phyloP scores from a whole-genome alignment of 2,329 filamentous ascomycete genomes.

The Microdochium trichocladiopsis region DNA sequence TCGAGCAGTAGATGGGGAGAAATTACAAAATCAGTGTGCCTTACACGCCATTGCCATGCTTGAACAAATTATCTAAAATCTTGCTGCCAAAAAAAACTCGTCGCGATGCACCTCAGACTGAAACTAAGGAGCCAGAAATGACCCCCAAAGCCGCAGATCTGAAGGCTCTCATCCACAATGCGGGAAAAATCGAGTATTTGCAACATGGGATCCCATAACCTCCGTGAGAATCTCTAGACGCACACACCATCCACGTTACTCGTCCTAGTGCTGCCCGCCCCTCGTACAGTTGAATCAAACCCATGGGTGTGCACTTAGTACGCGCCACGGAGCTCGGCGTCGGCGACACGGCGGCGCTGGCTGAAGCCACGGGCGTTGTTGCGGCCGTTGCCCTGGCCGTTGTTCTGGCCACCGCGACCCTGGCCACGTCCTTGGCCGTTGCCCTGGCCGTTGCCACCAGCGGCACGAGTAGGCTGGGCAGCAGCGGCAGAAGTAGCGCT shows the following conservation, averaged over 20 bases:
- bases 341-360: background rate
- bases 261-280: no score
- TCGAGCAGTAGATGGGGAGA: no score
- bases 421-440: conserved; percentile 8
- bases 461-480: conserved; percentile 5
- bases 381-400: conserved; percentile 6
- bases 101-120: no score
- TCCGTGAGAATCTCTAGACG: no score
- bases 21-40: background rate
- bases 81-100: no score
- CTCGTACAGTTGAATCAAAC: no score
- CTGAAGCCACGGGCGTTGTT: conserved; percentile 1
- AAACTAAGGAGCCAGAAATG: no score
- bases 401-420: conserved; percentile 6
- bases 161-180: no score
- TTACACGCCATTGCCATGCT: background rate
- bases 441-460: conserved; percentile 4
- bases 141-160: no score
- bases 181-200: no score
- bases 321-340: background rate
- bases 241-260: no score
- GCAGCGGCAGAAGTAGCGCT: conserved; percentile 6
- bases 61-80: background rate
- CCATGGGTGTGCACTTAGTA: background rate
- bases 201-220: no score